Conservation (phyloP, 2,329 filamentous ascomycete genomes). For the Phyllosticta ampelicida region DNA sequence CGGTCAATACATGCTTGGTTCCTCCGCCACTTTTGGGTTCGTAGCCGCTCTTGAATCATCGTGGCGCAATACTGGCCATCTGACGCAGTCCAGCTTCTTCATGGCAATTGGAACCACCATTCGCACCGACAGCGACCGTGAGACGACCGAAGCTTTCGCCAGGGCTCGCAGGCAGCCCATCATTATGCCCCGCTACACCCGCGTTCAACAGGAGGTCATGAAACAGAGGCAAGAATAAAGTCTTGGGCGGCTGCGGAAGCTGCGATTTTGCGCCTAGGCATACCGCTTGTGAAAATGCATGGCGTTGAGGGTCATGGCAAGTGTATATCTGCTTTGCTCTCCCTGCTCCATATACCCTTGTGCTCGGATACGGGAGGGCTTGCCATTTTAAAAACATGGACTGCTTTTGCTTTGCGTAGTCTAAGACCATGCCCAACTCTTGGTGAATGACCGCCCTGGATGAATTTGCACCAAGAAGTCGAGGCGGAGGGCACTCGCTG, state of each 20-base stretch:
- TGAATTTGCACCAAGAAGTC: too few relatives aligned
- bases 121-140: conserved; percentile 74
- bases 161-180: conserved; percentile 60
- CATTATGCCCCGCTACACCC: conserved; percentile 36
- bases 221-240: not conserved
- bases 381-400: not conserved
- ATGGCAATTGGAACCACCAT: conserved; percentile 98
- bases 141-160: conserved; percentile 64
- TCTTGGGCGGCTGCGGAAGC: not conserved
- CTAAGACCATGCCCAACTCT: not conserved
- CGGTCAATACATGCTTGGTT: conserved; percentile 94
- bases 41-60: not conserved
- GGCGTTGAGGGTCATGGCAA: not conserved
- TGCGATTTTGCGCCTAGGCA: not conserved
- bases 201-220: conserved; percentile 5
- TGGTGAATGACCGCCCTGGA: too few relatives aligned
- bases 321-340: not conserved
- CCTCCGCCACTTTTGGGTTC: conserved; percentile 87
- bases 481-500: too few relatives aligned
- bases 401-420: not conserved
- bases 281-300: not conserved
- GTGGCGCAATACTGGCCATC: not conserved
- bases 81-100: conserved; percentile 57
- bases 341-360: not conserved
- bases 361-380: not conserved